A percentile compares a stretch with the other conserved stretches of the same genome.
Evolutionary conservation across 2,329 filamentous ascomycete species (phyloP).

Genomic region (Tolypocladium inflatum): DNA sequence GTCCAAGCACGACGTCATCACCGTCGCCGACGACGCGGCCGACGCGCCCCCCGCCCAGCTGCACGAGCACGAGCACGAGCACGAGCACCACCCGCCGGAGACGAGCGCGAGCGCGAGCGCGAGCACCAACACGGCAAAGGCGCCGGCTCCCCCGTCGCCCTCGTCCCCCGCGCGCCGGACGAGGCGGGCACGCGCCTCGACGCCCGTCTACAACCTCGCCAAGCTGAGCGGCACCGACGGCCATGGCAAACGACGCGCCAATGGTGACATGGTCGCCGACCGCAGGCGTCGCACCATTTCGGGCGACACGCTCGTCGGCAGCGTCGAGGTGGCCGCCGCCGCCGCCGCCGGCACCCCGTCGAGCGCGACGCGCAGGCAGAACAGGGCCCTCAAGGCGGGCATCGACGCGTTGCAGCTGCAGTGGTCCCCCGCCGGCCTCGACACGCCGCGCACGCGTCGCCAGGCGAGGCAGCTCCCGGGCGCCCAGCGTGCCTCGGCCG

Average conservation of each 20-base stretch:
- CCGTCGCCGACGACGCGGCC: conserved; percentile 17
- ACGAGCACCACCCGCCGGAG: conserved; percentile 10
- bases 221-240: conserved; percentile 52
- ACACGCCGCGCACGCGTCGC: conserved; percentile 20
- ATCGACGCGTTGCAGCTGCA: conserved; percentile 38
- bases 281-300: conserved; percentile 37
- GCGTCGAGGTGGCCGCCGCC: conserved; percentile 12
- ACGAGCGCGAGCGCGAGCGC: neutral
- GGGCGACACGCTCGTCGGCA: conserved; percentile 24
- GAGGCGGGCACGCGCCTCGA: conserved; percentile 43
- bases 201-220: conserved; percentile 58
- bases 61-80: conserved; percentile 27
- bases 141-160: conserved; percentile 6
- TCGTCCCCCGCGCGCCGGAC: conserved; percentile 31
- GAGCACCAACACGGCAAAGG: neutral
- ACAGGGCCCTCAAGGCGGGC: conserved; percentile 2
- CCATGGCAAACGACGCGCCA: conserved; percentile 47
- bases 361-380: conserved; percentile 5
- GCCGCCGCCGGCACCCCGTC: conserved; percentile 4
- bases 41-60: conserved; percentile 7
- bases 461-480: conserved; percentile 20
- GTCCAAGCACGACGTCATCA: conserved; percentile 27
- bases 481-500: conserved; percentile 34
- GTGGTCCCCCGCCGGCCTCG: conserved; percentile 30
- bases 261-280: conserved; percentile 36